Evolutionary conservation across 2,329 filamentous ascomycete genomes (phyloP).

Genomic region (Cladosporium velox): DNA sequence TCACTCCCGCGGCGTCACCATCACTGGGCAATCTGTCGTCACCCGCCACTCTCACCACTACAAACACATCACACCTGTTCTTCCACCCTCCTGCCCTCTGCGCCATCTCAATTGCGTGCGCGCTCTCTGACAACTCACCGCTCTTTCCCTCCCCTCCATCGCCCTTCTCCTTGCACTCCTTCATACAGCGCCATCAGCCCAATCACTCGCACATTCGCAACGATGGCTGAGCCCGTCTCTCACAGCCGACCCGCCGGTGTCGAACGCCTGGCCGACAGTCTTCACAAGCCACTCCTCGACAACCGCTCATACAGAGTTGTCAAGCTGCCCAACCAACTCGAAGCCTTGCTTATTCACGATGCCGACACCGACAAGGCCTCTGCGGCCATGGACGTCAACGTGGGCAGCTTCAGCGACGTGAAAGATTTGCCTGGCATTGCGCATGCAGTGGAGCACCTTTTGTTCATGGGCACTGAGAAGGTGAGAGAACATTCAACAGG

Average conservation of each 20-base stretch:
- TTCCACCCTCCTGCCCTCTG: background rate
- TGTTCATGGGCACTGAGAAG: constrained; percentile 99
- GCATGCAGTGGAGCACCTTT: constrained; percentile 90
- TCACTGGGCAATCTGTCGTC: background rate
- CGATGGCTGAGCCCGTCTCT: constrained; percentile 26
- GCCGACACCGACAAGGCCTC: constrained; percentile 95
- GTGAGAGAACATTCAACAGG: constrained; percentile 42
- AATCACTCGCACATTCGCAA: constrained; percentile 12
- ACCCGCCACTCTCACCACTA: background rate
- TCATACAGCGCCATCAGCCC: background rate
- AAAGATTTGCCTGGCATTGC: constrained; percentile 92
- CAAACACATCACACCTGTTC: background rate
- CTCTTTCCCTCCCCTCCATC: background rate
- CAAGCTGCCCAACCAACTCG: constrained; percentile 79
- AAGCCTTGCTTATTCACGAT: constrained; percentile 91
- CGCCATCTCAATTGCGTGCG: constrained; percentile 1
- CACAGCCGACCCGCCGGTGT: constrained; percentile 29
- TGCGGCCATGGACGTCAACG: constrained; percentile 91
- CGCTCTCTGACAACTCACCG: background rate
- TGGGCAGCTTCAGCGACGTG: constrained; percentile 91
- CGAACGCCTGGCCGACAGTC: constrained; percentile 58
- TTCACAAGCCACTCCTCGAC: constrained; percentile 84
- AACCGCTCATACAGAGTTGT: constrained; percentile 87
- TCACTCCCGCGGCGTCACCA: constrained; percentile 4
- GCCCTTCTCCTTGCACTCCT: background rate